Evolutionary conservation across 441 rosid species (phyloP), one percentile per base, ranked within the genome.

Genomic region (Hura crepitans): DNA sequence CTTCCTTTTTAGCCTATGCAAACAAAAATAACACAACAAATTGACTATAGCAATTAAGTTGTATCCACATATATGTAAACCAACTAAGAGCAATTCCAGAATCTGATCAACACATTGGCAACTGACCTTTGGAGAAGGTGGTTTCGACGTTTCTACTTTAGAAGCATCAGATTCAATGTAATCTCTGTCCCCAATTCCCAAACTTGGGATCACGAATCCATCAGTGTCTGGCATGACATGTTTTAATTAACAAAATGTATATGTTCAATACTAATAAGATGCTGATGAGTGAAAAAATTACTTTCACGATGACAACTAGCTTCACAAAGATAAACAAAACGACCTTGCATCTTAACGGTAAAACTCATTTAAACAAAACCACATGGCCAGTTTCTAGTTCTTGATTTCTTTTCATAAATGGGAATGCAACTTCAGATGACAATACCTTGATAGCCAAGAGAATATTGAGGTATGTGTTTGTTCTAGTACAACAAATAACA

Each of bases 131-230:
- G 88, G 89, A 72, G 91, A 74, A 81, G 93, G 82, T 71, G 87
- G 77, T 65, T 85, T 80, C 37, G 84, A 79, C 60, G 80, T 56
- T 64, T 83, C 85, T 67, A 66, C 73, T 80, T 83, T 77, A 64
- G 83, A 74, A 64, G 80, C 80, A 81, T 66, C 79, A 45, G 59
- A 67, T 55, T 73, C 79, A 1, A 65, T 79, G 59, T 76, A 73
- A 80, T 72, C 74, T 14, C 75, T 18, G 15, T 80, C 82, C 55
- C 72, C 90, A 50, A 86, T 80, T 78, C 85, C 98, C 89, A 94
- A 81, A 78, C 96, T 91, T 74, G 98, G 98, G 69, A 94, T 87
- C 85, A 91, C 96, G 67, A 87, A 94, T 81, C 88, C 98, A 80
- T 94, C 98, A 72, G 89, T 88, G 82, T 94, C 98, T 89, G 70